Base-by-base conservation (phyloP, 1,284 basidiomycete genomes). In the Jaminaea rosea region DNA sequence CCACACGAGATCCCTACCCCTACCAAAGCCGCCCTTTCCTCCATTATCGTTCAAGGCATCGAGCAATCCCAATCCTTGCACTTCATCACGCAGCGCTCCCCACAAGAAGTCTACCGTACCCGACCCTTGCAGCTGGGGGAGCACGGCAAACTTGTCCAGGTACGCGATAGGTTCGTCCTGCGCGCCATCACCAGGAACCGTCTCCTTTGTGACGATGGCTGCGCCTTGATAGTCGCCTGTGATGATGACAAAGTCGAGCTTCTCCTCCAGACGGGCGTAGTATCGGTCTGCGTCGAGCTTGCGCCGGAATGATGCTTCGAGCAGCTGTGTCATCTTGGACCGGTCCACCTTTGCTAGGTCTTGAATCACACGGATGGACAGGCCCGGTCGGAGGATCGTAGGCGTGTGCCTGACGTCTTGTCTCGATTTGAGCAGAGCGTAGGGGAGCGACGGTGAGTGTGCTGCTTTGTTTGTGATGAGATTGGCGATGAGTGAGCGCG, bases 71-170 rank as follows among this genome's bases (percentile, higher is more conserved):
- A 97, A 81, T 23, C 94, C 94, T 70, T 94, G 97, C 15, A 94
- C 91, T 76, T 98, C 94, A 76, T 99, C 94, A 65, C 97, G 89
- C 49, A 99, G 78, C 24, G 92, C 93, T 44, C 96, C 92, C 93
- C 94, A 99, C 41, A 99, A 78, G 77, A 99, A 99, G 77, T 99
- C 94, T 51, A 98, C 94, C 0, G 93, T 97, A 19, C 94, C 94
- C 69, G 96, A 92, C 15, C 94, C 94, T 75, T 98, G 94, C 74
- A 97, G 83, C 54, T 80, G 84, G 1, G 94, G 94, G 41, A 93
- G 79, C 36, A 99, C 91, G 13, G 92, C 93, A 75, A 99, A 99
- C 76, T 99, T 99, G 81, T 99, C 94, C 47, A 99, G 81, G 75
- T 99, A 99, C 13, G 88, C 85, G 56, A 98, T 86, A 0, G 76